Evolutionary conservation across 1,139 yeast genomes (phyloP).

Genomic region (Pichia sp.): DNA sequence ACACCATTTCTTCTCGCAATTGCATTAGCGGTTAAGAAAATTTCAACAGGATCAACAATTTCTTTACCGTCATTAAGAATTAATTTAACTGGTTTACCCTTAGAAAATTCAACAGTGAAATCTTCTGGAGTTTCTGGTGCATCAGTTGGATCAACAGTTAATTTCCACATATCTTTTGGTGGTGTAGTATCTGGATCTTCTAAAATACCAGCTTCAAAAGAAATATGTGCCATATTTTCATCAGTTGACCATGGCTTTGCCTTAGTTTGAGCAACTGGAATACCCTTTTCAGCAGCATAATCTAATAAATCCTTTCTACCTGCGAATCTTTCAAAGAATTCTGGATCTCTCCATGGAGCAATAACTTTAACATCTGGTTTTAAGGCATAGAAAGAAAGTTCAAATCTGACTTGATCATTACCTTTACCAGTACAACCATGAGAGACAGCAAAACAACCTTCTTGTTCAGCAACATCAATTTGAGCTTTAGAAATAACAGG

Average conservation of each 20-base stretch:
- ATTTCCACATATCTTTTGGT: conserved; percentile 99
- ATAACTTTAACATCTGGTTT: conserved; percentile 95
- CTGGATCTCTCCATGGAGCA: conserved; percentile 99
- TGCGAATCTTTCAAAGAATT: conserved; percentile 88
- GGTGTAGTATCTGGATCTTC: conserved; percentile 98
- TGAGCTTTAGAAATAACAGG: conserved; percentile 99
- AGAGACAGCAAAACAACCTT: conserved; percentile 97
- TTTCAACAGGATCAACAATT: conserved; percentile 81
- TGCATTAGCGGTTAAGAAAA: conserved; percentile 87
- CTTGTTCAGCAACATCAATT: conserved; percentile 91
- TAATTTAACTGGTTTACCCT: conserved; percentile 85
- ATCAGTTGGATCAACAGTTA: conserved; percentile 90
- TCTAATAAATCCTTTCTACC: conserved; percentile 95
- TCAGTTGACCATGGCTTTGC: conserved; percentile 99
- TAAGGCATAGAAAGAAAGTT: conserved; percentile 91
- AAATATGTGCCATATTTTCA: conserved; percentile 97
- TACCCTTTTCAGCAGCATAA: conserved; percentile 84
- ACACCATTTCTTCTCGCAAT: conserved; percentile 99
- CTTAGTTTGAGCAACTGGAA: conserved; percentile 94
- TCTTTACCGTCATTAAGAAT: conserved; percentile 55
- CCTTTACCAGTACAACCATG: conserved; percentile 99
- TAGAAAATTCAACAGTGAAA: conserved; percentile 70
- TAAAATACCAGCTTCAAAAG: conserved; percentile 97
- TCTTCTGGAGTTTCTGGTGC: conserved; percentile 94
- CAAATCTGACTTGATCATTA: conserved; percentile 98